These are phyloP conservation scores for Tagetes patula DNA, from an alignment of 129 eudicot species.

Conservation along the genomic window DNA sequence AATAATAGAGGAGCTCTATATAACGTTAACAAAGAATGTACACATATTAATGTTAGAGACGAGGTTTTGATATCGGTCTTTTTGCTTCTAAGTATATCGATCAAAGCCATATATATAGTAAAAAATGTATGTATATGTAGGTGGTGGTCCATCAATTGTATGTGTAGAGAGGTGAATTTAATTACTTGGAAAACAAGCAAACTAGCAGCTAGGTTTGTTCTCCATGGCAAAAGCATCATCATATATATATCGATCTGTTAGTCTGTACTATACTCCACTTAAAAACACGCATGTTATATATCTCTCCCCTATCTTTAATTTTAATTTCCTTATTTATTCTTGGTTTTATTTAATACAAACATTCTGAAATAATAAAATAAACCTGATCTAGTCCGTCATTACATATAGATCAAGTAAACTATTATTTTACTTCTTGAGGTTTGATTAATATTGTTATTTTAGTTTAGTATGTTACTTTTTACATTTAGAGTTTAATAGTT, in stretches of 20 bases:
- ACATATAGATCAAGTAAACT: neutral
- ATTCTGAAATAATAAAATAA: neutral
- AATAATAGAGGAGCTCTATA: too few relatives aligned
- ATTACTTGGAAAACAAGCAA: conserved; percentile 97
- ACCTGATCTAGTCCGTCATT: neutral
- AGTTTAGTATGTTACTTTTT: too few relatives aligned
- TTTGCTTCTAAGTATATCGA: too few relatives aligned
- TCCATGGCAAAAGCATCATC: conserved; percentile 55
- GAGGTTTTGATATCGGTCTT: too few relatives aligned
- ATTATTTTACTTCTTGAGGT: too few relatives aligned
- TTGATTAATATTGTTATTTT: too few relatives aligned
- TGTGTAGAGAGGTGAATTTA: conserved; percentile 59
- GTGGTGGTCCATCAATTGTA: conserved; percentile 69
- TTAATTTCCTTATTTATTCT: neutral
- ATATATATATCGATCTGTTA: conserved; percentile 25
- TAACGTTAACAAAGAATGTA: too few relatives aligned
- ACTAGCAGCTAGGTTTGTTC: conserved; percentile 14
- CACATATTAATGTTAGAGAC: too few relatives aligned
- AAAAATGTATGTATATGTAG: neutral
- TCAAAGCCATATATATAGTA: neutral
- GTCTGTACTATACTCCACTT: conserved; percentile 40
- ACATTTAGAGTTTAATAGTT: too few relatives aligned
- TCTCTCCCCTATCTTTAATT: neutral
- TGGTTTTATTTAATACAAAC: neutral
- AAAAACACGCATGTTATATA: conserved; percentile 61